Conservation (phyloP, 1,284 basidiomycete species). For the Cutaneotrichosporon mucoides region DNA sequence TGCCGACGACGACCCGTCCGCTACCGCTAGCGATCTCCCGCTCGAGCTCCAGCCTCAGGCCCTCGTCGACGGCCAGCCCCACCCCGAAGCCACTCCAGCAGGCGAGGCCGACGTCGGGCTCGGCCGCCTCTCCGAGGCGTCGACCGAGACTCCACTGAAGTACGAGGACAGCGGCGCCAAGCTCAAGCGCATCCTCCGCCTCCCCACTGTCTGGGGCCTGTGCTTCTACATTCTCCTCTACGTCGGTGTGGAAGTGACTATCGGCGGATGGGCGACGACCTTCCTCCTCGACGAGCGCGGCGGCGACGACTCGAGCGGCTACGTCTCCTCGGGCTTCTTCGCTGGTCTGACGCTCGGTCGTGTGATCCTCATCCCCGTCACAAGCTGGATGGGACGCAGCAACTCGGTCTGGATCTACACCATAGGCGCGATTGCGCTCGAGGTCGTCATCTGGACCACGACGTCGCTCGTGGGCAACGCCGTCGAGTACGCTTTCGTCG, state of each 20-base stretch:
- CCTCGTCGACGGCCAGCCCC: not conserved
- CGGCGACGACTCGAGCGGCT: slow-evolving; percentile 36
- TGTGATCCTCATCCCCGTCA: slow-evolving; percentile 42
- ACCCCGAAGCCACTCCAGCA: not conserved
- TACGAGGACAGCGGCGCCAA: slow-evolving; percentile 28
- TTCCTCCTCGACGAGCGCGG: slow-evolving; percentile 41
- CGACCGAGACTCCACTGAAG: not conserved
- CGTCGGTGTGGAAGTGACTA: slow-evolving; percentile 42
- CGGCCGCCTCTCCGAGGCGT: not conserved
- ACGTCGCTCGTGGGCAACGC: slow-evolving; percentile 60
- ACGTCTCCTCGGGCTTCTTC: slow-evolving; percentile 45
- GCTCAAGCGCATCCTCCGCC: slow-evolving; percentile 39
- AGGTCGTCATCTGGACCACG: slow-evolving; percentile 62
- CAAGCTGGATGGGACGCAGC: slow-evolving; percentile 33
- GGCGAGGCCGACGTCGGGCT: not conserved
- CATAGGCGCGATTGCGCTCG: slow-evolving; percentile 47
- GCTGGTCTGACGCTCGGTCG: slow-evolving; percentile 42
- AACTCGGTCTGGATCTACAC: slow-evolving; percentile 37
- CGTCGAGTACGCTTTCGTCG: slow-evolving; percentile 58
- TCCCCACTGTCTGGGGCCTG: slow-evolving; percentile 33
- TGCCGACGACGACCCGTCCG: not conserved
- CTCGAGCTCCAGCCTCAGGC: not conserved
- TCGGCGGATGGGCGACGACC: slow-evolving; percentile 44
- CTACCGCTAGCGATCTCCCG: not conserved
- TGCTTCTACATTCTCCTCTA: slow-evolving; percentile 40